These are phyloP conservation scores for Eremothecium coryli DNA, from an alignment of 1,139 yeast genomes.

Conservation along the genomic window DNA sequence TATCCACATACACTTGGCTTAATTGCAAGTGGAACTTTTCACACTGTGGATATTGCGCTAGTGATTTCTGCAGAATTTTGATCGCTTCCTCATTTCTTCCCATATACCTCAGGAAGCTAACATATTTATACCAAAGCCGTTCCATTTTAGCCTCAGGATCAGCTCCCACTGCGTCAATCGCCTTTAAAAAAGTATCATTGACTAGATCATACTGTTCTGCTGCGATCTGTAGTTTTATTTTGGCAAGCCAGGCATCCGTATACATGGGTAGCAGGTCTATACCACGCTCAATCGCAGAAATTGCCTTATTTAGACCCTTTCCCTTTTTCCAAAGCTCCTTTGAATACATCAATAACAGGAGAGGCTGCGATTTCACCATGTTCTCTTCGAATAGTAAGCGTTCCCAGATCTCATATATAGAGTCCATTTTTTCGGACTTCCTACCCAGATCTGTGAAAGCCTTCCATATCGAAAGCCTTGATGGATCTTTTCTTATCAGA, in stretches of 20 bases:
- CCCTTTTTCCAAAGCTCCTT: constrained; percentile 51
- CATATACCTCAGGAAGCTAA: constrained; percentile 44
- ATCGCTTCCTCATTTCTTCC: constrained; percentile 34
- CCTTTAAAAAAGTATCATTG: constrained; percentile 35
- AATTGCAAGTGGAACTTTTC: constrained; percentile 20
- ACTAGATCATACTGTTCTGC: constrained; percentile 37
- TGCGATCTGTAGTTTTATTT: constrained; percentile 51
- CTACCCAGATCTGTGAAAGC: constrained; percentile 42
- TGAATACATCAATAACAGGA: constrained; percentile 61
- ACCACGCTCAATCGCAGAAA: constrained; percentile 44
- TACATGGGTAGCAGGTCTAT: constrained; percentile 36
- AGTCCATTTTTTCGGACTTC: constrained; percentile 24
- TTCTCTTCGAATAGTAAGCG: constrained; percentile 32
- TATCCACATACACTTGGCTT: constrained; percentile 18
- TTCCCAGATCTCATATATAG: constrained; percentile 43
- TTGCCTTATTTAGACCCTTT: constrained; percentile 44
- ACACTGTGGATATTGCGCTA: constrained; percentile 14
- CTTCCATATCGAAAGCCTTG: constrained; percentile 48
- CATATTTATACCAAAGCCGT: constrained; percentile 55
- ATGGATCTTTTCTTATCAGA: constrained; percentile 41
- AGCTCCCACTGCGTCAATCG: constrained; percentile 24
- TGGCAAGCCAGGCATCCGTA: constrained; percentile 62
- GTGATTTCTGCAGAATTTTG: constrained; percentile 36
- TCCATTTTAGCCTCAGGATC: constrained; percentile 28
- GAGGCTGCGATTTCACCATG: constrained; percentile 40